Evolutionary conservation across 768 basidiomycete species (phyloP), one percentile per base, ranked within the genome.

Genomic region (Coprinopsis strossmayeri): DNA sequence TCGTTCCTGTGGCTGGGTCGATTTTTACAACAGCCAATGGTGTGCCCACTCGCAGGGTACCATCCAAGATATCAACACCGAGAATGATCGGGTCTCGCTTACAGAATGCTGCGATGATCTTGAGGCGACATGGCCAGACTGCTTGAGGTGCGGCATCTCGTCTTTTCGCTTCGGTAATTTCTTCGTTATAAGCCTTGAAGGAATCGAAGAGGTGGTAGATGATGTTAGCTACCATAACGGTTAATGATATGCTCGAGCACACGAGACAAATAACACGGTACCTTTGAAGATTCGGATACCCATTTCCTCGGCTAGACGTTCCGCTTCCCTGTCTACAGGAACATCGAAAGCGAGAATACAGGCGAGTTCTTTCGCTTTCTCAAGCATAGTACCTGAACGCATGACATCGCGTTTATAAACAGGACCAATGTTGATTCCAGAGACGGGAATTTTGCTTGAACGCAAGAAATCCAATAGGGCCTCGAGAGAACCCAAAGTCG

Each of bases 261-360:
- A 39, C n/a, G 24, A n/a, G 32, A 12, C 48, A 20, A 48, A 44
- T 20, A 10, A 30, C 44, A 18, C 9, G 35, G 30, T 52, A 94
- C 95, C 94, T 72, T 85, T 93, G 77, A 98, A 99, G 57, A 99
- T 69, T 54, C 79, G 80, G 60, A 99, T 85, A 27, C 94, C 94
- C 78, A 91, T 86, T 61, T 98, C 93, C 45, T 94, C 90, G 0
- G 96, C 96, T 45, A 94, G 60, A 53, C 79, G 77, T 60, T 94
- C 92, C 1, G 92, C 91, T 30, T 98, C 95, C 65, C 81, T 94
- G 67, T 98, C 95, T 20, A 98, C 81, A 2, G 82, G 62, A 5
- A 99, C 96, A 65, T 99, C 96, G 69, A 99, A 99, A 63, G 91
- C 94, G 51, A 99, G 83, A 53, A 98, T 87, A 59, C 90, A 89